Evolutionary conservation across 306 rosid genomes (phyloP).

Genomic region (Erythrophleum fordii): DNA sequence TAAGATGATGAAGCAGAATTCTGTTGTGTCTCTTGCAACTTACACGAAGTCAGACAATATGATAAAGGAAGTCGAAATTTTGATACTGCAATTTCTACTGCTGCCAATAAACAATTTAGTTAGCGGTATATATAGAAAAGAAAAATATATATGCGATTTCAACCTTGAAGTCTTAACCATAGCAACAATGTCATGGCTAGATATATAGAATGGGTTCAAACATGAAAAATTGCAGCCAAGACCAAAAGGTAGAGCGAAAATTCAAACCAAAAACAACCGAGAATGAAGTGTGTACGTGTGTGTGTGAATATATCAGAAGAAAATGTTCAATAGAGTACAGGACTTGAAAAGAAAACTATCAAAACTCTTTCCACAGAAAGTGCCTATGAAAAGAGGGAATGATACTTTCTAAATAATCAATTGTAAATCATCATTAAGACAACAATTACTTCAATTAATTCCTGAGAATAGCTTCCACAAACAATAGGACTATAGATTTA

Average conservation of each 20-base stretch:
- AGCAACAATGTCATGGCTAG: not conserved
- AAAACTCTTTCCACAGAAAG: not conserved
- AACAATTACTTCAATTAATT: slow-evolving; percentile 9
- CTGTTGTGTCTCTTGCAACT: slow-evolving; percentile 34
- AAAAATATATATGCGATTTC: slow-evolving; percentile 13
- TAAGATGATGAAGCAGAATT: slow-evolving; percentile 28
- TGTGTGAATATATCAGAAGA: not conserved
- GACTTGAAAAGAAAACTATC: not conserved
- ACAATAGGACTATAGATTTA: slow-evolving; percentile 22
- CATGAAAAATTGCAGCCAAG: not conserved
- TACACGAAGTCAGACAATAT: slow-evolving; percentile 34
- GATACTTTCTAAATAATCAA: slow-evolving; percentile 11
- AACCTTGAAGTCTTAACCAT: slow-evolving; percentile 22
- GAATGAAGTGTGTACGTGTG: not conserved
- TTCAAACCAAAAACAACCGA: not conserved
- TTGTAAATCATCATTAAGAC: slow-evolving; percentile 20
- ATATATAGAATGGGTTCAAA: slow-evolving; percentile 15
- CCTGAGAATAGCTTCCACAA: slow-evolving; percentile 26
- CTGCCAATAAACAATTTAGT: slow-evolving; percentile 35
- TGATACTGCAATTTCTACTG: slow-evolving; percentile 42
- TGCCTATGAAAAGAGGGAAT: not conserved
- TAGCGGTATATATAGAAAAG: slow-evolving; percentile 3
- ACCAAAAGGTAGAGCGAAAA: not conserved
- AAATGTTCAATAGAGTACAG: not conserved
- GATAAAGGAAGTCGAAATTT: slow-evolving; percentile 37